Base-by-base conservation (phyloP, 1,284 basidiomycete species). In the Papiliotrema terrestris region DNA sequence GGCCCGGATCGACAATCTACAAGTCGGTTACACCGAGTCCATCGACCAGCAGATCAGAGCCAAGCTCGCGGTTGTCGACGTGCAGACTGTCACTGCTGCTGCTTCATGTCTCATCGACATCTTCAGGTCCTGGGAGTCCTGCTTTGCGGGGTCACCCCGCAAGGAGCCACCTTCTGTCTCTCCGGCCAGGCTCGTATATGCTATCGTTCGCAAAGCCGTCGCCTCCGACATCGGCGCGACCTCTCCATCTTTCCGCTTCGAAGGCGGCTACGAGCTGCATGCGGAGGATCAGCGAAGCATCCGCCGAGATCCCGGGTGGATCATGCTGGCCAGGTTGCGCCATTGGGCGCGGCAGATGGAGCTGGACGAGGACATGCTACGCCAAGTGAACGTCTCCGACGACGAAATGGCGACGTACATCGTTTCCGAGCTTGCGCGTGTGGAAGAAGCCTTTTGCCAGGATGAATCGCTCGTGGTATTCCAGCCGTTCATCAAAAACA, bases 271-370 rank as follows among this genome's bases (percentile, higher is more conserved):
- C 54, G 70, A 65, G n/a, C 62, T 75, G 3, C 73, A 75, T 20
- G 61, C 68, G 11, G 55, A 68, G 29, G 71, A 74, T 49, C 60
- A 63, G 23, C 60, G 68, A 2, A 66, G 65, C 48, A 64, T 73
- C 20, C 66, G 73, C 17, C 57, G 60, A 17, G 68, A 73, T 45
- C 56, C 63, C 1, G 73, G 73, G 5, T 75, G 73, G 73, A 58
- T 64, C 44, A 54, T 68, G 9, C 51, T 75, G 2, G 58, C 67
- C 29, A 63, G 71, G 1, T 59, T 74, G n/a, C 59, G 72, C 3
- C 67, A 74, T 37, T 74, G 71, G 71, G 39, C 60, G 41, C 58
- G 59, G 22, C 44, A 29, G 19, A 22, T 32, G 19, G 29, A 20
- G 13, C 9, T 38, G 13, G 26, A 17, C 19, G 26, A 44, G 17